A percentile compares a stretch with the other conserved stretches of the same genome.
phyloP scores from a whole-genome alignment of 2,329 filamentous ascomycete species.

The Aplosporella prunicola region DNA sequence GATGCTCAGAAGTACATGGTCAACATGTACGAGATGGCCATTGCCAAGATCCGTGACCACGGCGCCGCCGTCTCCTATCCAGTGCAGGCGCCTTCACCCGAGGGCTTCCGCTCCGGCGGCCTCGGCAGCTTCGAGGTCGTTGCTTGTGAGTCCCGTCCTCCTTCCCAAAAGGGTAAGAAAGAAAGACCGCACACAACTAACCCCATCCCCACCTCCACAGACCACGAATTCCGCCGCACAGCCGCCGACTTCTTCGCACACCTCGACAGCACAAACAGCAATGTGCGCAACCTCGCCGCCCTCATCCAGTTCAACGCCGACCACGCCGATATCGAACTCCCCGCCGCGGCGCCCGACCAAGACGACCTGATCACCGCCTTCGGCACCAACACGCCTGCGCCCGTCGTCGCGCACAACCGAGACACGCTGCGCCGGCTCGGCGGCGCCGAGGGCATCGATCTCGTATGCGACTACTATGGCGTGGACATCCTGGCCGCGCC shows the following conservation, averaged over 20 bases:
- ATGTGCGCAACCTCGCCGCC: constrained; percentile 28
- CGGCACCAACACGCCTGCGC: constrained; percentile 15
- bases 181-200: constrained; percentile 11
- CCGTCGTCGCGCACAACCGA: constrained; percentile 17
- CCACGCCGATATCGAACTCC: constrained; percentile 26
- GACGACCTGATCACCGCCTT: constrained; percentile 27
- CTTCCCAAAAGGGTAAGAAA: not conserved
- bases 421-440: constrained; percentile 22
- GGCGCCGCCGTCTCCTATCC: constrained; percentile 27
- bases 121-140: constrained; percentile 27
- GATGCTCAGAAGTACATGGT: constrained; percentile 31
- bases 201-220: constrained; percentile 9
- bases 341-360: constrained; percentile 23
- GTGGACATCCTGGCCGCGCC: constrained; percentile 26
- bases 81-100: constrained; percentile 22
- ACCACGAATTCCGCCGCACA: constrained; percentile 27
- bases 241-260: constrained; percentile 25
- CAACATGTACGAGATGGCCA: constrained; percentile 27
- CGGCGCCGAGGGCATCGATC: constrained; percentile 24
- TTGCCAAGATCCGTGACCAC: constrained; percentile 27
- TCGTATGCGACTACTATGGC: constrained; percentile 20
- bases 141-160: constrained; percentile 21
- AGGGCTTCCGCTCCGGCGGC: constrained; percentile 22
- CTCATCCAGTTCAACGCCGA: constrained; percentile 30
- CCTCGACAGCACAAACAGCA: constrained; percentile 22